These are phyloP conservation scores for Cucurbita moschata DNA, from an alignment of 306 rosid genomes.

Conservation along the genomic window DNA sequence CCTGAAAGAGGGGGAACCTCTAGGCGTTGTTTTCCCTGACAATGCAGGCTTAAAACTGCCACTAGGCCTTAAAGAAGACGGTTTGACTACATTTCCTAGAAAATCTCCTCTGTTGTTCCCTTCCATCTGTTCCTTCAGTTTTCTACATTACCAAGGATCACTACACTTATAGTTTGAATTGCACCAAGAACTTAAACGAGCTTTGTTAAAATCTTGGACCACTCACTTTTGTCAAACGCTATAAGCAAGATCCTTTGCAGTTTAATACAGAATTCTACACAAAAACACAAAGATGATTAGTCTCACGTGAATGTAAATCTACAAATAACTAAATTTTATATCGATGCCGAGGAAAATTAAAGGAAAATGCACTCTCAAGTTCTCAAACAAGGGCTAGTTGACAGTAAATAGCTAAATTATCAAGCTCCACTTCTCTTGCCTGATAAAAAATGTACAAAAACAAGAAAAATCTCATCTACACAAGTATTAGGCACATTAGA, in stretches of 20 bases:
- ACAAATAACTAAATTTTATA: neutral
- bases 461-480: neutral
- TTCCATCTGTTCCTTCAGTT: conserved; percentile 39
- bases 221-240: neutral
- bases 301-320: neutral
- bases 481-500: neutral
- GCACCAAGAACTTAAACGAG: too few species aligned
- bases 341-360: neutral
- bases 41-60: conserved; percentile 43
- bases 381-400: neutral
- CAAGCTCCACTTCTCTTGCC: neutral
- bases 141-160: conserved; percentile 13
- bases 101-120: conserved; percentile 35
- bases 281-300: neutral
- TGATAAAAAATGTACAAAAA: neutral
- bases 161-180: neutral
- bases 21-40: conserved; percentile 53
- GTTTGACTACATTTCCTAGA: conserved; percentile 21
- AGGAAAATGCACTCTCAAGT: neutral
- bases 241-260: neutral
- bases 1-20: conserved; percentile 53
- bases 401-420: neutral
- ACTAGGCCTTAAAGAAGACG: conserved; percentile 27
- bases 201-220: neutral
- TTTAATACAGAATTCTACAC: neutral